Percentiles rank a stretch among this genome's conserved stretches.
These are phyloP conservation scores for Cystobasidium pallidum DNA, from an alignment of 1,284 basidiomycete species.

Conservation along the genomic window DNA sequence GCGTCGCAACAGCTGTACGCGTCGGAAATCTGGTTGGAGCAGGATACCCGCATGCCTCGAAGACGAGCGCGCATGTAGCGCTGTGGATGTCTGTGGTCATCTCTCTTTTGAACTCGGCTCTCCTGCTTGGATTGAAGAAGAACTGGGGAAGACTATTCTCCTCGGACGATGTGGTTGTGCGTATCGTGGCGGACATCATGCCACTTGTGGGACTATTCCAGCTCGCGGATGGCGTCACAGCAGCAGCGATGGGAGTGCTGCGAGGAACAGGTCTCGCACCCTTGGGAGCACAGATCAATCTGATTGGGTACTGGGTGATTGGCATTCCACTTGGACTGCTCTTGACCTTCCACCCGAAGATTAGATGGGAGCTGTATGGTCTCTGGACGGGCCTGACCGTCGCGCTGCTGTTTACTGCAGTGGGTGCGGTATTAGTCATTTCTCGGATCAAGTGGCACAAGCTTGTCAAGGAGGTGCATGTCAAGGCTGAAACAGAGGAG, in stretches of 20 bases:
- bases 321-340: slow-evolving; percentile 32
- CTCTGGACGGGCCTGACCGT: slow-evolving; percentile 53
- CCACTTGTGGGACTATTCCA: slow-evolving; percentile 57
- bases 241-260: slow-evolving; percentile 56
- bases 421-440: slow-evolving; percentile 51
- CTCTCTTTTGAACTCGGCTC: slow-evolving; percentile 55
- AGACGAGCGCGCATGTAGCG: slow-evolving; percentile 53
- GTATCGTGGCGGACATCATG: slow-evolving; percentile 55
- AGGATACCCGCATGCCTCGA: slow-evolving; percentile 55
- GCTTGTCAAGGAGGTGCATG: slow-evolving; percentile 48
- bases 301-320: slow-evolving; percentile 48
- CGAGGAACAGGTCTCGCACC: slow-evolving; percentile 56
- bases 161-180: slow-evolving; percentile 55
- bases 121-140: slow-evolving; percentile 55
- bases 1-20: slow-evolving; percentile 57
- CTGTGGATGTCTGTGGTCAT: slow-evolving; percentile 54
- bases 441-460: slow-evolving; percentile 54
- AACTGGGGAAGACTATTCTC: slow-evolving; percentile 56
- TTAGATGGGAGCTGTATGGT: slow-evolving; percentile 16
- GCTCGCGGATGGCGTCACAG: slow-evolving; percentile 56
- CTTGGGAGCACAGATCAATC: slow-evolving; percentile 55
- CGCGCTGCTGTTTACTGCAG: slow-evolving; percentile 53
- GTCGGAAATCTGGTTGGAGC: slow-evolving; percentile 57
- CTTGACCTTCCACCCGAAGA: slow-evolving; percentile 26
- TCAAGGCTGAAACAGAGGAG: slow-evolving; percentile 26